Base-by-base conservation (phyloP, 2,329 filamentous ascomycete species). In the Colletotrichum navitas region DNA sequence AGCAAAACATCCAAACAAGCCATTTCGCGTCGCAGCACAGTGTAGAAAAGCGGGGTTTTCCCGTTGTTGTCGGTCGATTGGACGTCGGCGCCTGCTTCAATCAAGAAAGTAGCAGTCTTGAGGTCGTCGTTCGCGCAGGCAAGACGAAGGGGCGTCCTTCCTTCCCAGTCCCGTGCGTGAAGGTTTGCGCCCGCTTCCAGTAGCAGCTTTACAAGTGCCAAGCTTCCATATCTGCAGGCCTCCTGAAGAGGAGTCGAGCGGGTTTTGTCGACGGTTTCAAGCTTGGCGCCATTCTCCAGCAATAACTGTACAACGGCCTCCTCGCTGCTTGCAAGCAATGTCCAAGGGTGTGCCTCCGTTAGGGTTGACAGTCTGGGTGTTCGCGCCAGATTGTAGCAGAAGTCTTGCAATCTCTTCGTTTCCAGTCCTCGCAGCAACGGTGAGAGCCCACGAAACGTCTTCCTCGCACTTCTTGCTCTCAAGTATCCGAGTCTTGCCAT, bases 141-240 rank as follows among this genome's bases (percentile, higher is more conserved):
- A 2, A 1, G 1, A 12, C 32, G 51, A 12, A 54, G 51, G 16
- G 8, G 51, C 18, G 26, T 34, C 0, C 0, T 2, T 3, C 29
- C 26, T 2, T 1, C 0, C 1, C 12, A 0, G 2, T 6, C 18
- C 5, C 1, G 12, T 1, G 8, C 3, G 16, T 54, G 0, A 7
- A 34, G 1, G 7, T 54, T 21, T 1, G 26, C 51, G 51, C 51
- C 16, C 3, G 26, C 26, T 21, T 32, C 2, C 1, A 54, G 3
- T 3, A 54, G 18, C 7, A 2, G 8, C 16, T 54, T 2, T 12
- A 6, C 26, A 2, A 11, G 3, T 32, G 3, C 51, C 16, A 54
- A 21, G 0, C 2, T 5, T 2, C 26, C 16, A 12, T 2, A 0
- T 0, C 0, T 0, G 51, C 26, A 21, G 16, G 51, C 26, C 2